Evolutionary conservation across 495 filamentous ascomycete species (phyloP).

Genomic region (Trichocladium uniseriatum): DNA sequence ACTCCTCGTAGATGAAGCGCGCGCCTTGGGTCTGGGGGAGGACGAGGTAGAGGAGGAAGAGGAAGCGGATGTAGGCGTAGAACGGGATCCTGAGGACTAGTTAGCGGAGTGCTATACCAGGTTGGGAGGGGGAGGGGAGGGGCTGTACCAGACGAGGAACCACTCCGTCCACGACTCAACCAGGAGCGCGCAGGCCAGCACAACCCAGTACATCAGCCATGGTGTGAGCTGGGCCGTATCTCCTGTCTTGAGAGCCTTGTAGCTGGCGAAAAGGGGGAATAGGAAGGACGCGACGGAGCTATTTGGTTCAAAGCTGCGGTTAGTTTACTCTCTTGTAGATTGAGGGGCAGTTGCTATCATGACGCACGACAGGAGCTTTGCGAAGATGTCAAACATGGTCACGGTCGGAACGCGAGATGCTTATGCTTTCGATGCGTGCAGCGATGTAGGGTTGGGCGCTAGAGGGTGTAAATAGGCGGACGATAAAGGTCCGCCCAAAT

Average conservation of each 20-base stretch:
- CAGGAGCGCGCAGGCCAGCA: slow-evolving; percentile 69
- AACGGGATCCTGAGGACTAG: slow-evolving; percentile 65
- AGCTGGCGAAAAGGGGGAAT: slow-evolving; percentile 94
- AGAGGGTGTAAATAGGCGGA: neutral
- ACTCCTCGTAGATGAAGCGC: slow-evolving; percentile 67
- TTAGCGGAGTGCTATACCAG: no score
- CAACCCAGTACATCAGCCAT: slow-evolving; percentile 99
- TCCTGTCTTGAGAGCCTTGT: slow-evolving; percentile 91
- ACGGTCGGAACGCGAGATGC: neutral
- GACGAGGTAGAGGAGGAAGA: slow-evolving; percentile 87
- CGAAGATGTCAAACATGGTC: slow-evolving; percentile 71
- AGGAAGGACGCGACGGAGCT: slow-evolving; percentile 84
- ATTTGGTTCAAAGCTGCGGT: slow-evolving; percentile 10
- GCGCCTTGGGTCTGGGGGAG: slow-evolving; percentile 95
- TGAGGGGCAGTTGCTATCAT: slow-evolving; percentile 1
- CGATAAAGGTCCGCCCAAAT: neutral
- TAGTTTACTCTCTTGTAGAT: slow-evolving; percentile 9
- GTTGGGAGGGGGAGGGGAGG: neutral
- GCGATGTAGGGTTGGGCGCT: neutral
- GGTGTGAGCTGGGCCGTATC: slow-evolving; percentile 86
- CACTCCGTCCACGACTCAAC: slow-evolving; percentile 82
- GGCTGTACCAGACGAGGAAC: slow-evolving; percentile 65
- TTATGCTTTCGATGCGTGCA: neutral
- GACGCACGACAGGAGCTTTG: slow-evolving; percentile 71
- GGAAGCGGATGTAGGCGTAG: slow-evolving; percentile 84